phyloP scores from a whole-genome alignment of 495 filamentous ascomycete genomes.

The Umbilicaria muhlenbergii region DNA sequence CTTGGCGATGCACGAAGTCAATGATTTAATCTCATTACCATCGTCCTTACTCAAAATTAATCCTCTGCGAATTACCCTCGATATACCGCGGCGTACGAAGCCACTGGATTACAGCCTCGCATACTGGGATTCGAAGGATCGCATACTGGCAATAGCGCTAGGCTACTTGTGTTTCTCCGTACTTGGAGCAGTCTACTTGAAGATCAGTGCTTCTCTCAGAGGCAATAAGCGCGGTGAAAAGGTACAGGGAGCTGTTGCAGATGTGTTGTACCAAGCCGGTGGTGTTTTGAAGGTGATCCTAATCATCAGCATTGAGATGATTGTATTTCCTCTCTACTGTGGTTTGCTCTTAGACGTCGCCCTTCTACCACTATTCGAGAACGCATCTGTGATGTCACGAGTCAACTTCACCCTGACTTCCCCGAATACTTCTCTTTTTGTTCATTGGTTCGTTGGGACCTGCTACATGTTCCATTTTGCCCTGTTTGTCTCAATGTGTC shows the following conservation, averaged over 20 bases:
- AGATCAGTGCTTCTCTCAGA: conserved; percentile 47
- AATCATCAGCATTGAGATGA: conserved; percentile 99
- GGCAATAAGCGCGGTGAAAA: conserved; percentile 48
- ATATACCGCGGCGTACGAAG: conserved; percentile 18
- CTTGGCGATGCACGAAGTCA: not conserved
- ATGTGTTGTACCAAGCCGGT: conserved; percentile 77
- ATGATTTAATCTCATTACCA: not conserved
- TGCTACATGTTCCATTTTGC: conserved; percentile 99
- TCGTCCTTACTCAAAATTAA: conserved; percentile 6
- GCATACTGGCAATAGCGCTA: conserved; percentile 60
- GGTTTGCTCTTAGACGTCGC: conserved; percentile 81
- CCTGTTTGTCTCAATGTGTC: conserved; percentile 96
- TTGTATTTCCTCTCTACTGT: conserved; percentile 91
- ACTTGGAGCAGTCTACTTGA: conserved; percentile 63
- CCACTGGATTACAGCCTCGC: conserved; percentile 45
- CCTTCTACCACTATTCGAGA: conserved; percentile 72
- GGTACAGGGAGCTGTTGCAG: conserved; percentile 65
- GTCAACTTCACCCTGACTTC: conserved; percentile 57
- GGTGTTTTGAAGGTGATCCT: conserved; percentile 96
- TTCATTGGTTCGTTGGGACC: conserved; percentile 97
- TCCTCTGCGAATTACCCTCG: conserved; percentile 26
- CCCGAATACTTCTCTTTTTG: conserved; percentile 78
- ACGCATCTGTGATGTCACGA: conserved; percentile 58
- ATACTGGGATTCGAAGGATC: conserved; percentile 62
- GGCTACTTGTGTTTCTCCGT: conserved; percentile 67